These are phyloP conservation scores for Atalantia buxifolia DNA, from an alignment of 345 rosid genomes.

Conservation along the genomic window DNA sequence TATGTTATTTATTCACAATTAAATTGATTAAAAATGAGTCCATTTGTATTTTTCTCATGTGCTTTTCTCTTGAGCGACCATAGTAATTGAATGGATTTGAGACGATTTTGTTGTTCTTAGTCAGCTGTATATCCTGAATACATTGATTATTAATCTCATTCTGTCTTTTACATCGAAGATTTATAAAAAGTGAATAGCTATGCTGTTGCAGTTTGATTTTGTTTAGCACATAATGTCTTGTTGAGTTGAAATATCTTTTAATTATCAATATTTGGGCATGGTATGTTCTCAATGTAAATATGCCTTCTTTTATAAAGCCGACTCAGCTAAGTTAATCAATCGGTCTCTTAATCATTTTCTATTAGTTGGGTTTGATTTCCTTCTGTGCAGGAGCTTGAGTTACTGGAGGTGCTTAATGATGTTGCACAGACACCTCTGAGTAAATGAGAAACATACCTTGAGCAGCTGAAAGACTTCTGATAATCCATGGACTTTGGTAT, in stretches of 20 bases:
- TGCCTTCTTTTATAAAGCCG: background rate
- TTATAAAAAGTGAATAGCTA: background rate
- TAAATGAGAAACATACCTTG: background rate
- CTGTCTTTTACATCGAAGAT: background rate
- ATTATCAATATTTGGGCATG: background rate
- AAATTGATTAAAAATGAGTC: conserved; percentile 27
- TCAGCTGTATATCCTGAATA: conserved; percentile 20
- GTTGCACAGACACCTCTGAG: background rate
- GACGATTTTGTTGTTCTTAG: conserved; percentile 29
- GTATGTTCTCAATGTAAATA: background rate
- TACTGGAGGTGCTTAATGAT: conserved; percentile 4
- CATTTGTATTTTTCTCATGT: conserved; percentile 20
- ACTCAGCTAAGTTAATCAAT: background rate
- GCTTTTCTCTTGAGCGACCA: conserved; percentile 20
- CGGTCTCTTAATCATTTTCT: background rate
- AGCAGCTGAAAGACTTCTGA: background rate
- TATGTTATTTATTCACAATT: conserved; percentile 39
- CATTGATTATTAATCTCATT: conserved; percentile 10
- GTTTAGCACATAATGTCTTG: background rate
- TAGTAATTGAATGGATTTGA: conserved; percentile 31
- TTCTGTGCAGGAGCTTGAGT: conserved; percentile 9
- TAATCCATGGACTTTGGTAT: background rate
- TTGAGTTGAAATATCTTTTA: background rate
- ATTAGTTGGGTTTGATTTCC: conserved; percentile 11
- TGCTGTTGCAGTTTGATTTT: conserved; percentile 5